Conservation (phyloP, 1,284 basidiomycete species). For the Irpex sp. region DNA sequence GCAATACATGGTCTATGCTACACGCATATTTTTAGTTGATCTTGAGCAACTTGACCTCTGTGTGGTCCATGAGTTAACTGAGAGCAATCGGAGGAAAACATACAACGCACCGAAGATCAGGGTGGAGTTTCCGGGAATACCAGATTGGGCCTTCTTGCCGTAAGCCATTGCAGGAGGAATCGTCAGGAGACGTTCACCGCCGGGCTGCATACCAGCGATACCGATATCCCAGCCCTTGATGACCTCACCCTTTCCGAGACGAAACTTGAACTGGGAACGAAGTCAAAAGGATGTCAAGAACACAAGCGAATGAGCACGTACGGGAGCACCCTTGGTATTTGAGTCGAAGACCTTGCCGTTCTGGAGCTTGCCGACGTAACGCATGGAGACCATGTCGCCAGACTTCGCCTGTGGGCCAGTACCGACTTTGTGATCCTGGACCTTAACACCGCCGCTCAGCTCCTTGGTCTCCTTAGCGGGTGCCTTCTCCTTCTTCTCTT, state of each 20-base stretch:
- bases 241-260: slow-evolving; percentile 74
- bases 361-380: slow-evolving; percentile 86
- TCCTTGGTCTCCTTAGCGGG: slow-evolving; percentile 28
- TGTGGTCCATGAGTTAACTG: slow-evolving; percentile 14
- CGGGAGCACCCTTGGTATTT: slow-evolving; percentile 86
- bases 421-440: slow-evolving; percentile 78
- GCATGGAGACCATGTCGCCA: slow-evolving; percentile 82
- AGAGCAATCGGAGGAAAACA: not conserved
- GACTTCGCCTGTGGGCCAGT: slow-evolving; percentile 82
- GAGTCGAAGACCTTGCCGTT: slow-evolving; percentile 88
- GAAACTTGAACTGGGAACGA: slow-evolving; percentile 70
- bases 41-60: slow-evolving; percentile 72
- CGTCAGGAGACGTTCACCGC: slow-evolving; percentile 83
- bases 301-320: slow-evolving; percentile 37
- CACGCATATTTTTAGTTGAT: slow-evolving; percentile 46
- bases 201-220: slow-evolving; percentile 87
- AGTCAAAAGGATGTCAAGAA: slow-evolving; percentile 6
- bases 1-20: slow-evolving; percentile 45
- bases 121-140: slow-evolving; percentile 68
- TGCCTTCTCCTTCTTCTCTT: slow-evolving; percentile 26
- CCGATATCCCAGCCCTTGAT: slow-evolving; percentile 83
- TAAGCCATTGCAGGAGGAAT: slow-evolving; percentile 74
- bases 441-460: slow-evolving; percentile 73
- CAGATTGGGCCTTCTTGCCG: slow-evolving; percentile 49
- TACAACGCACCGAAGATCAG: slow-evolving; percentile 63